Conservation (phyloP, 2,329 filamentous ascomycete genomes). For the Talaromyces sp. region DNA sequence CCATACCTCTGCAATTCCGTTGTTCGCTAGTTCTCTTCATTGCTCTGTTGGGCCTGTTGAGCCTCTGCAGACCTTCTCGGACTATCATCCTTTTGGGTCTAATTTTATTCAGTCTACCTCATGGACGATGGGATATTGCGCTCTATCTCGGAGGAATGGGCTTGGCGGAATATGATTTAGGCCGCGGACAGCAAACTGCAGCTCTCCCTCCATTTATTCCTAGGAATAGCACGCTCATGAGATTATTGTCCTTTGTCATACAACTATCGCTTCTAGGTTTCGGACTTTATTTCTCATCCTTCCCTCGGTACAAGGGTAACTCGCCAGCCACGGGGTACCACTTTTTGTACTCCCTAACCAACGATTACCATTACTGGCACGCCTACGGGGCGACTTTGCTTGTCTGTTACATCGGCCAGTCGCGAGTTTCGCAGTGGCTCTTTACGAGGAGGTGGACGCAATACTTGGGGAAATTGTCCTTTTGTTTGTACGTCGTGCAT, state of each 20-base stretch:
- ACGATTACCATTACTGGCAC: constrained; percentile 1
- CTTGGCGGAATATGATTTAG: background rate
- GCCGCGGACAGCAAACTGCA: background rate
- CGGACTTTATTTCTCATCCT: background rate
- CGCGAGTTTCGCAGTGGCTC: background rate
- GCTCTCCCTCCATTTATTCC: background rate
- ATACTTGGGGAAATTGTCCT: background rate
- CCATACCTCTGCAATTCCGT: constrained; percentile 1
- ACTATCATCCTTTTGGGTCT: background rate
- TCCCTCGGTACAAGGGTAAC: background rate
- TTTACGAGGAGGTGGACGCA: background rate
- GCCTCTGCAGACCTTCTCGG: background rate
- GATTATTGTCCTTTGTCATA: background rate
- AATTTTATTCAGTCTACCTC: background rate
- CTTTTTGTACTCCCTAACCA: background rate
- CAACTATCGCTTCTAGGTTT: background rate
- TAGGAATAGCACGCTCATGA: background rate
- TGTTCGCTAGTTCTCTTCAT: constrained; percentile 1
- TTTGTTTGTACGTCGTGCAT: constrained; percentile 1
- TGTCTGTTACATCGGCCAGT: background rate
- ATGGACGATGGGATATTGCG: constrained; percentile 2
- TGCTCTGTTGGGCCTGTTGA: background rate
- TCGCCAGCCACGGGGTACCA: background rate
- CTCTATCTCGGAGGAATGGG: background rate
- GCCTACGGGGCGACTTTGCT: constrained; percentile 1